Conservation (phyloP, 1,284 basidiomycete genomes). For the Leccinum huronense region DNA sequence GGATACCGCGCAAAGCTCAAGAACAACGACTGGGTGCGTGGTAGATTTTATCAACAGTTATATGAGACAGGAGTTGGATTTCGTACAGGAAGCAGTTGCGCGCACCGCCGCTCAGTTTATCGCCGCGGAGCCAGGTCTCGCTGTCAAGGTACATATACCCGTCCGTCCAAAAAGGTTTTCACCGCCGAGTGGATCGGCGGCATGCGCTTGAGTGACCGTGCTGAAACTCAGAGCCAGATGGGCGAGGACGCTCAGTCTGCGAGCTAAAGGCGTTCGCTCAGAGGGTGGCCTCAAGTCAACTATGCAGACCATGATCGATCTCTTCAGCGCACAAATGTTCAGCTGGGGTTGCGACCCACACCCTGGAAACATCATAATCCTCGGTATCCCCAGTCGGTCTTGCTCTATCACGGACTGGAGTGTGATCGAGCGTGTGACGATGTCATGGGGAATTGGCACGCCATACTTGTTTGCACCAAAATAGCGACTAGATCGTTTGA, state of each 20-base stretch:
- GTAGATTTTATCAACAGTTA: constrained; percentile 80
- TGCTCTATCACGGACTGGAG: constrained; percentile 83
- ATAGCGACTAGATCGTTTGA: too few species aligned
- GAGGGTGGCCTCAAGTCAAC: constrained; percentile 63
- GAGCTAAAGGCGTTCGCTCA: constrained; percentile 36
- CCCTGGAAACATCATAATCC: constrained; percentile 82
- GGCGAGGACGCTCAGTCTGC: constrained; percentile 41
- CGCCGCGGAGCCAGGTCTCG: constrained; percentile 61
- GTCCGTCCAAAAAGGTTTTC: constrained; percentile 75
- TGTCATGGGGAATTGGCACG: constrained; percentile 76
- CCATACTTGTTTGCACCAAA: constrained; percentile 66
- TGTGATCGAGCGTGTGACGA: constrained; percentile 61
- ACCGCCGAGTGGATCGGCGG: constrained; percentile 89
- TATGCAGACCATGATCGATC: constrained; percentile 79
- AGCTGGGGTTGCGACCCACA: constrained; percentile 85
- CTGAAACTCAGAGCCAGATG: constrained; percentile 53
- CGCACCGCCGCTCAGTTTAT: constrained; percentile 58
- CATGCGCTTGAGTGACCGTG: constrained; percentile 70
- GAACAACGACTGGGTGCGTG: constrained; percentile 56
- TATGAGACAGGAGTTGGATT: constrained; percentile 80
- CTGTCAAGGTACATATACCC: constrained; percentile 76
- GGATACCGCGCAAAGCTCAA: constrained; percentile 78
- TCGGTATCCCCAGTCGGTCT: constrained; percentile 71
- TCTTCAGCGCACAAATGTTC: constrained; percentile 85
- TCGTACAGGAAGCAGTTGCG: constrained; percentile 75